Conservation (phyloP, 495 filamentous ascomycete genomes). For the Saxophila tyrrhenica region DNA sequence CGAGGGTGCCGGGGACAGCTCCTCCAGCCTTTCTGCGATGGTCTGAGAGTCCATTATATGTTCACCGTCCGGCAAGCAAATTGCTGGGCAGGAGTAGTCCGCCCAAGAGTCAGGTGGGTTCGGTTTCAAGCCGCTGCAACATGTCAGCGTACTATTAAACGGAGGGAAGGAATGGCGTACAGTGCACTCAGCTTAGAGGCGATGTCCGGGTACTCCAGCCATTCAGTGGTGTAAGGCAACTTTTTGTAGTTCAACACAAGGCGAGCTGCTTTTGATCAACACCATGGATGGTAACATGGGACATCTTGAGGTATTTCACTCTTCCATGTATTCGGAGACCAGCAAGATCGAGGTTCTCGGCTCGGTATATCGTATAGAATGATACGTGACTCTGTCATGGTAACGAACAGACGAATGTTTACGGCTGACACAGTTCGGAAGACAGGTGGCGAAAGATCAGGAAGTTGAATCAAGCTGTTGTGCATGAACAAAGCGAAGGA, state of each 20-base stretch:
- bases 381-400: too few relatives aligned
- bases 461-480: too few relatives aligned
- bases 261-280: slow-evolving; percentile 32
- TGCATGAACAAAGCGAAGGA: too few relatives aligned
- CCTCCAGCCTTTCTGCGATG: slow-evolving; percentile 42
- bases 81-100: slow-evolving; percentile 43
- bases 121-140: slow-evolving; percentile 20
- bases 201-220: slow-evolving; percentile 53
- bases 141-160: background rate
- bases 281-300: background rate
- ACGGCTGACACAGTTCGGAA: too few relatives aligned
- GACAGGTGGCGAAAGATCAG: too few relatives aligned
- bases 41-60: slow-evolving; percentile 40
- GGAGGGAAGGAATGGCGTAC: background rate
- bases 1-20: slow-evolving; percentile 38
- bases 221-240: slow-evolving; percentile 48
- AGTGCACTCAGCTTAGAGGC: slow-evolving; percentile 33
- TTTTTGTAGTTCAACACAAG: slow-evolving; percentile 48
- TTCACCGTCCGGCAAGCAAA: slow-evolving; percentile 39
- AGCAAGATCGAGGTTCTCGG: background rate
- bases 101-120: slow-evolving; percentile 28
- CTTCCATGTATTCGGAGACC: background rate
- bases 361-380: background rate
- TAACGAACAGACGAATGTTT: too few relatives aligned
- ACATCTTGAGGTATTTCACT: background rate